Conservation (phyloP, 176 grass and related monocot genomes). For the Metroxylon sagu region DNA sequence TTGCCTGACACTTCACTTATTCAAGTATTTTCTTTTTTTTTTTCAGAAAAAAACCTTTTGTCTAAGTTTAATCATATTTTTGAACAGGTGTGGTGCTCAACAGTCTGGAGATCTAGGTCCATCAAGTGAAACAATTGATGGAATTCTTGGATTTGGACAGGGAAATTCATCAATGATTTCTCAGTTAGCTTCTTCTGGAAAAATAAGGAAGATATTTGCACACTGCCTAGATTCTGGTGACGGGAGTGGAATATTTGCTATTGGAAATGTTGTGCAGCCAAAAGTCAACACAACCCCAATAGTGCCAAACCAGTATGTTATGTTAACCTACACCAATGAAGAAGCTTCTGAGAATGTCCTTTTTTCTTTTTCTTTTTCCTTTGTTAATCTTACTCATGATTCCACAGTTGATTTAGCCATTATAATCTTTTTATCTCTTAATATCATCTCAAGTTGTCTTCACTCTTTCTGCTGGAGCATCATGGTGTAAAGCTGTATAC, state of each 20-base stretch:
- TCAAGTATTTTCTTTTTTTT: too few species aligned
- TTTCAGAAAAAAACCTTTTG: too few species aligned
- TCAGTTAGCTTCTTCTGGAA: conserved; percentile 56
- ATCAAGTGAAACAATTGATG: conserved; percentile 58
- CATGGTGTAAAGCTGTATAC: too few species aligned
- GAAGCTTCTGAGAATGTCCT: neutral
- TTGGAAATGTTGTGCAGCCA: conserved; percentile 84
- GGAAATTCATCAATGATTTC: conserved; percentile 68
- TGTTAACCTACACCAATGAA: neutral
- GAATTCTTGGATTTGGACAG: conserved; percentile 94
- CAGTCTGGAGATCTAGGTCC: conserved; percentile 78
- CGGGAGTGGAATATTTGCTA: conserved; percentile 82
- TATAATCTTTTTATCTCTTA: too few species aligned
- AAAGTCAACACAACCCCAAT: conserved; percentile 76
- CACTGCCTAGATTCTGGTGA: conserved; percentile 76
- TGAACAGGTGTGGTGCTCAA: conserved; percentile 68
- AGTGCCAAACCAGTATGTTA: conserved; percentile 56
- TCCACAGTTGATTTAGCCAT: too few species aligned
- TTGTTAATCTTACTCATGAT: too few species aligned
- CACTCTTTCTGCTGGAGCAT: too few species aligned
- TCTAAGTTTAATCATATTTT: neutral
- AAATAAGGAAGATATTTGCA: conserved; percentile 70
- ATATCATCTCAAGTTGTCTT: too few species aligned
- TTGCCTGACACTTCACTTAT: too few species aligned
- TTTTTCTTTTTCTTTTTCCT: neutral